Evolutionary conservation across 106 monocot species (phyloP).

Genomic region (Agapanthus africanus): DNA sequence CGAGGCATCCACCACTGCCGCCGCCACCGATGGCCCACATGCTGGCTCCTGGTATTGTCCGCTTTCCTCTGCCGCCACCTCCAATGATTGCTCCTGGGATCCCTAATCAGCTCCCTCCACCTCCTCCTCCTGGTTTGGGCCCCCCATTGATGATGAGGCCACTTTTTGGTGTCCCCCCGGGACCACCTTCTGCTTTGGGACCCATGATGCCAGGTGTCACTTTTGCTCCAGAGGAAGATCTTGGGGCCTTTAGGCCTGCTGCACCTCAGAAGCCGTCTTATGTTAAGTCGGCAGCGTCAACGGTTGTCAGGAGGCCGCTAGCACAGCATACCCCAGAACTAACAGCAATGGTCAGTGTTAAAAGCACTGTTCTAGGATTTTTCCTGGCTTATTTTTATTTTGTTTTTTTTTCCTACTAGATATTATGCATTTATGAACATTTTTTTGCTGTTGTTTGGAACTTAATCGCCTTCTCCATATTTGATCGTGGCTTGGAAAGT

Average conservation of each 20-base stretch:
- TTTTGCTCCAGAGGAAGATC: slow-evolving; percentile 29
- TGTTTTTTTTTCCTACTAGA: slow-evolving; percentile 1
- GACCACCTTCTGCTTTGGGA: slow-evolving; percentile 32
- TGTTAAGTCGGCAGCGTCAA: slow-evolving; percentile 95
- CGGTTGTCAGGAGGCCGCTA: slow-evolving; percentile 91
- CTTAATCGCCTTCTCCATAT: no score
- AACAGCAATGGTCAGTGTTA: slow-evolving; percentile 82
- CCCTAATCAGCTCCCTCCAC: slow-evolving; percentile 53
- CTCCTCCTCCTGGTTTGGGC: slow-evolving; percentile 59
- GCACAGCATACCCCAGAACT: slow-evolving; percentile 94
- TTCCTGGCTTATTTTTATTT: background rate
- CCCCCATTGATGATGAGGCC: slow-evolving; percentile 49
- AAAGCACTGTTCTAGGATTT: background rate
- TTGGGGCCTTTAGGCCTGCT: slow-evolving; percentile 28
- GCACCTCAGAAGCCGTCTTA: slow-evolving; percentile 84
- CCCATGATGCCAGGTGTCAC: slow-evolving; percentile 30
- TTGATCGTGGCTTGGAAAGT: no score
- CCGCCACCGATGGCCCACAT: slow-evolving; percentile 38
- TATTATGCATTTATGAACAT: background rate
- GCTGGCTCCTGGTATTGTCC: slow-evolving; percentile 54
- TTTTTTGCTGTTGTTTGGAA: background rate
- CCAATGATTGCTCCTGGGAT: slow-evolving; percentile 59
- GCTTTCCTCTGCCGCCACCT: slow-evolving; percentile 52
- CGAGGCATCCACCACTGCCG: slow-evolving; percentile 12
- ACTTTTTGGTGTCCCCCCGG: slow-evolving; percentile 41